Percentiles rank a stretch among this genome's conserved stretches.
These are phyloP conservation scores for Evansstolkia leycettana DNA, from an alignment of 495 filamentous ascomycete species.

Conservation along the genomic window DNA sequence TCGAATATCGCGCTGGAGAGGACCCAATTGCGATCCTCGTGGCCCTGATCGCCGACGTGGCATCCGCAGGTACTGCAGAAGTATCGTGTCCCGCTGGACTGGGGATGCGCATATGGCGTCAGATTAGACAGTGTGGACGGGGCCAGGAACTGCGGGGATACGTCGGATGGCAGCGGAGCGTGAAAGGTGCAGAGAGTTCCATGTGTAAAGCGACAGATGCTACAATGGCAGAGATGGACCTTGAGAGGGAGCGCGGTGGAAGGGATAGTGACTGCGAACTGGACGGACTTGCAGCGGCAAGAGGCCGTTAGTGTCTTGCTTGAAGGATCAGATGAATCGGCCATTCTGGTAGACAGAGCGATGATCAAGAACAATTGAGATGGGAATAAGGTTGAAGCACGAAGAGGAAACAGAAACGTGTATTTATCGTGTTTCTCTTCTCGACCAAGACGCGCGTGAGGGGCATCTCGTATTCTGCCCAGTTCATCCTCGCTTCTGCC, in stretches of 20 bases:
- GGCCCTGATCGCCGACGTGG: constrained; percentile 18
- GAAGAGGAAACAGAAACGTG: too few species aligned
- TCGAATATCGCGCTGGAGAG: constrained; percentile 23
- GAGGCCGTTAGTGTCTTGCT: constrained; percentile 19
- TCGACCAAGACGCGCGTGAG: too few species aligned
- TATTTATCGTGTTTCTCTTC: too few species aligned
- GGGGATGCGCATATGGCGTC: constrained; percentile 20
- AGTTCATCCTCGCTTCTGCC: too few species aligned
- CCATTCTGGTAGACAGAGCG: too few species aligned
- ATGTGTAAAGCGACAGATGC: constrained; percentile 44
- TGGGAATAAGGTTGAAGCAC: too few species aligned
- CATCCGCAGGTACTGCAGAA: constrained; percentile 38
- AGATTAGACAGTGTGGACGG: constrained; percentile 15
- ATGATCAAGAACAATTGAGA: too few species aligned
- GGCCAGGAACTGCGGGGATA: constrained; percentile 18
- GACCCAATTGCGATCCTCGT: constrained; percentile 7
- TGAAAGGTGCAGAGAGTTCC: constrained; percentile 46
- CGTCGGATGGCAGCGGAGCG: constrained; percentile 25
- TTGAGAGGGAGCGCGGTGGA: constrained; percentile 13
- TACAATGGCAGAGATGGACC: constrained; percentile 51
- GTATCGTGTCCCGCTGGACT: constrained; percentile 9
- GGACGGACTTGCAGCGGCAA: constrained; percentile 41
- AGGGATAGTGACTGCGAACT: constrained; percentile 16
- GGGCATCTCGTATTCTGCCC: too few species aligned
- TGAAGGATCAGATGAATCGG: too few species aligned